Evolutionary conservation across 805 yeast genomes (phyloP), one percentile per base, ranked within the genome.

Genomic region (Saccharomyces eubayanus): DNA sequence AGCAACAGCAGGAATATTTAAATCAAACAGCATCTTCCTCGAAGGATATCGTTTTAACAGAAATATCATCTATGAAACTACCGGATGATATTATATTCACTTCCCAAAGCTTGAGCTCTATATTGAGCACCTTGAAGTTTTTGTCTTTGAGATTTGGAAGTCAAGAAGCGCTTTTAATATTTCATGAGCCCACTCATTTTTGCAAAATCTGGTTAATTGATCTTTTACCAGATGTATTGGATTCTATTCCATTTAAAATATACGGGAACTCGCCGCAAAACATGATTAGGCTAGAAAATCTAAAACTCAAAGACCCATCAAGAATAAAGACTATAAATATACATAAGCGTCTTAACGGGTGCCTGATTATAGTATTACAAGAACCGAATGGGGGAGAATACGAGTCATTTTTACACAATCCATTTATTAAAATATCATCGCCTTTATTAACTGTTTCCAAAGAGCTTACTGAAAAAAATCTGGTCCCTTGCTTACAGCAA

Each of bases 31-130:
- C 43, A 5, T 76, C 78, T 16, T 65, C 73, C 0, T 69, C 83
- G 43, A 87, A 85, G 59, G 96, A 89, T 65, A 77, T 85, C 61
- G 83, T 85, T n/a, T 70, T 88, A 55, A 81, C 90, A 0, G 80
- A 78, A 61, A 67, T 87, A 2, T 82, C 81, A 16, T 67, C 78
- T 0, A 62, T 71, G 20, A 59, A 60, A 1, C 68, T 74, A 43
- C 71, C 64, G 51, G 49, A 59, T 1, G 50, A 65, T 16, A 56
- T 79, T 29, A 73, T 73, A 48, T 64, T 76, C 1, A 65, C 69
- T 49, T 73, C 73, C 8, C 55, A 80, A n/a, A 52, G 31, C 16
- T 40, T 48, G 28, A 36, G 43, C 43, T 36, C 43, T 36, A 36
- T 36, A 16, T 24, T 53, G 8, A 24, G 20, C 1, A 36, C 51